A percentile compares a stretch with the other conserved stretches of the same genome.
phyloP scores from a whole-genome alignment of 257 asterid genomes.

The Nicotiana attenuata region DNA sequence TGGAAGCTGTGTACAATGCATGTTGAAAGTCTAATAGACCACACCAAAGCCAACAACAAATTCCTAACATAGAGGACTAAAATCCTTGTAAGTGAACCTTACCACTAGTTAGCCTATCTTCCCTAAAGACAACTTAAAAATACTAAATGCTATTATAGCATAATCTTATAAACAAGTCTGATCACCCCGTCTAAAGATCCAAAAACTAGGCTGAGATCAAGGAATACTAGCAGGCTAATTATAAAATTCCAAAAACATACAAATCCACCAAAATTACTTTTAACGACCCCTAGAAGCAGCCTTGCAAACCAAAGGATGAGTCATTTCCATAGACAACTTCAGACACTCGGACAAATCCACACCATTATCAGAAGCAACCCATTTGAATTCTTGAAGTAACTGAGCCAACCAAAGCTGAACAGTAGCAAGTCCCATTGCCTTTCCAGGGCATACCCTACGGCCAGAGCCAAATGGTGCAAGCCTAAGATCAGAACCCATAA shows the following conservation, averaged over 20 bases:
- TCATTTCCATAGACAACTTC: constrained; percentile 63
- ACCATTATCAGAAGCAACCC: constrained; percentile 20
- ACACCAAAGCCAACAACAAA: constrained; percentile 16
- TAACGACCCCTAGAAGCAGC: constrained; percentile 41
- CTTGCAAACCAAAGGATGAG: constrained; percentile 53
- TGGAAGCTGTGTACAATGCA: constrained; percentile 22
- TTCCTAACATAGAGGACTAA: neutral
- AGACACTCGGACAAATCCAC: constrained; percentile 55
- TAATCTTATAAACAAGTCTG: constrained; percentile 15
- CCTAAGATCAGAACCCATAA: constrained; percentile 69
- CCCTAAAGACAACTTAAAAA: neutral
- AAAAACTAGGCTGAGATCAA: constrained; percentile 30
- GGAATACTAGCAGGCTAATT: neutral
- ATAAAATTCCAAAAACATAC: neutral
- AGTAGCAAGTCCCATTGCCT: constrained; percentile 52
- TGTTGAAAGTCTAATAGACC: neutral
- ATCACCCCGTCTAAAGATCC: constrained; percentile 10
- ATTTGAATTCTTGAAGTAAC: constrained; percentile 44
- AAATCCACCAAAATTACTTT: neutral
- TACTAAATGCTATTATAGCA: neutral
- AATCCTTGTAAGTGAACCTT: neutral
- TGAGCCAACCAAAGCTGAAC: constrained; percentile 66
- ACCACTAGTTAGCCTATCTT: neutral
- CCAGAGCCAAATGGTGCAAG: constrained; percentile 74
- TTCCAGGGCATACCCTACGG: constrained; percentile 72